phyloP scores from a whole-genome alignment of 495 filamentous ascomycete species.

The Penicillium alfredii region DNA sequence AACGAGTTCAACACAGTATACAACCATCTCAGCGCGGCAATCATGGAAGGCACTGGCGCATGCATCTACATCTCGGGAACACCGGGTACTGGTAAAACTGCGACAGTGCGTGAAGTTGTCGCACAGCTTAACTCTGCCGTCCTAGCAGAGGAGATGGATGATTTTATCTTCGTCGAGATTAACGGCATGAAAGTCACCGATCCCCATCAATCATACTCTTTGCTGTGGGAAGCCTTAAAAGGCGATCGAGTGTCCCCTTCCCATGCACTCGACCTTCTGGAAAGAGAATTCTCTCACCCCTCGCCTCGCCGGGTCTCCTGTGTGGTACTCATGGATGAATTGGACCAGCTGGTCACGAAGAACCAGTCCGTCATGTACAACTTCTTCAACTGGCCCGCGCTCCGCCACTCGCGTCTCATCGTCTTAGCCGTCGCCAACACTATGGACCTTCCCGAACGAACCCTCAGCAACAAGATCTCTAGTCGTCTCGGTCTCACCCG shows the following conservation, averaged over 20 bases:
- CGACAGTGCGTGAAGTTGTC: constrained; percentile 93
- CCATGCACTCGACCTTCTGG: constrained; percentile 84
- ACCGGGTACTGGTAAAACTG: constrained; percentile 97
- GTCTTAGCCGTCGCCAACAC: constrained; percentile 98
- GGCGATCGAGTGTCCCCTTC: constrained; percentile 88
- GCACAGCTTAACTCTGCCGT: constrained; percentile 82
- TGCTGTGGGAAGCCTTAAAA: constrained; percentile 94
- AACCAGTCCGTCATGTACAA: constrained; percentile 99
- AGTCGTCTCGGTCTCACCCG: constrained; percentile 81
- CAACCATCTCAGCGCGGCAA: constrained; percentile 87
- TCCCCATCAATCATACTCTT: constrained; percentile 90
- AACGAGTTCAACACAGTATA: constrained; percentile 89
- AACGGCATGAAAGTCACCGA: constrained; percentile 99
- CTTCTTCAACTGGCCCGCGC: constrained; percentile 99
- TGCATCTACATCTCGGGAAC: constrained; percentile 99
- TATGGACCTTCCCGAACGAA: constrained; percentile 97
- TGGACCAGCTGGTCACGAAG: constrained; percentile 95
- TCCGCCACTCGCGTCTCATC: constrained; percentile 85
- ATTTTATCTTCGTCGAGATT: constrained; percentile 99
- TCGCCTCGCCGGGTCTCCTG: constrained; percentile 88
- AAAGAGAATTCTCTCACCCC: constrained; percentile 85
- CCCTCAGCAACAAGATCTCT: constrained; percentile 95
- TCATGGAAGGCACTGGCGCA: constrained; percentile 83
- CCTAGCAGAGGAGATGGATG: constrained; percentile 84
- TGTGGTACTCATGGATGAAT: constrained; percentile 97